These are phyloP conservation scores for Citrus hindsii DNA, from an alignment of 345 rosid genomes.

Conservation along the genomic window DNA sequence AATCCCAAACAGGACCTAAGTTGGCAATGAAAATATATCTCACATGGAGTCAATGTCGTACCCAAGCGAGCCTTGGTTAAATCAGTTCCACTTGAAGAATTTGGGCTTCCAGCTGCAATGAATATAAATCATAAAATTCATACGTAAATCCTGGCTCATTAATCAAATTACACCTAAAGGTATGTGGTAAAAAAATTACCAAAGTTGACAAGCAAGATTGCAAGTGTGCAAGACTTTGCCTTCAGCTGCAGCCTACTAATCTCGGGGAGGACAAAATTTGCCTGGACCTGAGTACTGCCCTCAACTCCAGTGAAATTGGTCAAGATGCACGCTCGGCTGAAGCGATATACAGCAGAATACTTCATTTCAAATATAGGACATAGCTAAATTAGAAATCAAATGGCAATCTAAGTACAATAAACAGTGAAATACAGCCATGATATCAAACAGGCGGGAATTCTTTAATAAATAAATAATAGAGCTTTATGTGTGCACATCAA, in stretches of 20 bases:
- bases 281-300: conserved; percentile 66
- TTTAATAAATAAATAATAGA: neutral
- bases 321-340: conserved; percentile 74
- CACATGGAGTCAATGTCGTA: conserved; percentile 30
- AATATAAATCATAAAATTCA: conserved; percentile 14
- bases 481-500: neutral
- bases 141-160: neutral
- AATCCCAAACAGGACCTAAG: neutral
- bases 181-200: conserved; percentile 37
- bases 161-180: neutral
- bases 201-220: conserved; percentile 77
- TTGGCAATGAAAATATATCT: conserved; percentile 19
- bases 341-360: conserved; percentile 89
- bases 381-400: conserved; percentile 18
- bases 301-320: conserved; percentile 68
- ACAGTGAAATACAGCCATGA: neutral
- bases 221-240: conserved; percentile 75
- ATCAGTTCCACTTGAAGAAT: conserved; percentile 56
- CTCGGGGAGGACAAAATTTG: conserved; percentile 81
- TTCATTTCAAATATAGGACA: conserved; percentile 39
- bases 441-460: neutral
- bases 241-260: conserved; percentile 70
- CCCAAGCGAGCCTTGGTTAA: conserved; percentile 59
- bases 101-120: conserved; percentile 70
- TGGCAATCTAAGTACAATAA: conserved; percentile 16